Percentiles rank a stretch among this genome's conserved stretches.
Evolutionary conservation across 495 filamentous ascomycete species (phyloP).

Genomic region (Neurospora sp.): DNA sequence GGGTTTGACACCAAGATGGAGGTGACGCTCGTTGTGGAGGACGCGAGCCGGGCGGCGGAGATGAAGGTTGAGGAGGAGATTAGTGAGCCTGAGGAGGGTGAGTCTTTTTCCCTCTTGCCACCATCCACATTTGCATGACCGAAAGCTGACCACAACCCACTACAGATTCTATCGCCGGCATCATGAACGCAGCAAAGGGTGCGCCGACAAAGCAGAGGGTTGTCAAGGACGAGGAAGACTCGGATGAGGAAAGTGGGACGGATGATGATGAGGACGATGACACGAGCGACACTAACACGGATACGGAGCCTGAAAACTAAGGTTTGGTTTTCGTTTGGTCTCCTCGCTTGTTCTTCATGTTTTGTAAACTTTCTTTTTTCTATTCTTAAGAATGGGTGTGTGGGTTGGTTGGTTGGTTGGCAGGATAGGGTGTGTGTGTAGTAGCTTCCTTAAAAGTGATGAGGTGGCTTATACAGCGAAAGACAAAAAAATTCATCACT

Average conservation of each 20-base stretch:
- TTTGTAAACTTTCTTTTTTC: neutral
- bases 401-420: neutral
- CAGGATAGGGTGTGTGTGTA: neutral
- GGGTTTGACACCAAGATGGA: conserved; percentile 86
- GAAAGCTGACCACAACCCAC: conserved; percentile 20
- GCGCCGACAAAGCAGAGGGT: conserved; percentile 43
- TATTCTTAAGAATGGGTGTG: neutral
- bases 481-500: neutral
- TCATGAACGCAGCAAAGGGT: conserved; percentile 81
- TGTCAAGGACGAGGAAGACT: conserved; percentile 45
- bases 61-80: conserved; percentile 86
- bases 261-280: conserved; percentile 72
- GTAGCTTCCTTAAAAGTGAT: neutral
- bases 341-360: conserved; percentile 1
- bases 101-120: conserved; percentile 20
- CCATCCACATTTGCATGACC: neutral
- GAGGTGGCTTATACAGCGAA: neutral
- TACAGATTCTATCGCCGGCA: conserved; percentile 84
- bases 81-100: conserved; percentile 95
- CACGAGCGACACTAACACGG: conserved; percentile 71
- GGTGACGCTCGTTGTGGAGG: conserved; percentile 82
- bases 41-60: conserved; percentile 70
- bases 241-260: conserved; percentile 78
- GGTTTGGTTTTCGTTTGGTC: neutral
- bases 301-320: conserved; percentile 57